Evolutionary conservation across 768 basidiomycete genomes (phyloP), one percentile per base, ranked within the genome.

Genomic region (Leccinum disarticulatum): DNA sequence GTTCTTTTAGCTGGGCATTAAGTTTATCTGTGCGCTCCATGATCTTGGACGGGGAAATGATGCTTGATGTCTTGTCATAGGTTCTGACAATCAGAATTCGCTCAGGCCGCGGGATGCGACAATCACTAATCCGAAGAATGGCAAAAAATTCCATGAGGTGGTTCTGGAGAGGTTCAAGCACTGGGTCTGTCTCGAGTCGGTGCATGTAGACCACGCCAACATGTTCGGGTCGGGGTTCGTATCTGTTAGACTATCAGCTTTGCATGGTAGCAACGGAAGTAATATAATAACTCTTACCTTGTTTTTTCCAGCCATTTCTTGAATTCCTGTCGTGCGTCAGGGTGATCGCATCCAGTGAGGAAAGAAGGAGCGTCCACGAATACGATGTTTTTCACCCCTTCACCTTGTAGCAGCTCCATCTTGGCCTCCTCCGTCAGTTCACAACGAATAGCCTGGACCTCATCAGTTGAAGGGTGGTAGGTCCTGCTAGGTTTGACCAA

Each of bases 331-430:
- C 30, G 35, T 9, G 66, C 54, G 51, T 67, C 55, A 4, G 38
- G 51, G 6, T 51, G 15, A 8, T 59, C 31, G 17, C 41, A 50
- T 25, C 22, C 66, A 1, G 67, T 68, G 48, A 56, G 52, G 33
- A 68, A 69, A 0, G 67, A 69, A 25, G 68, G 68, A 0, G 64
- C 61, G 33, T 70, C 68, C 4, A 68, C 49, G 25, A 70, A 64
- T 8, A 70, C 62, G 10, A 69, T 55, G 14, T 48, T 53, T 27
- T 55, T 55, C 7, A 62, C 6, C 1, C 56, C 61, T 3, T 54
- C 41, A 41, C n/a, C 64, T 6, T 41, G 19, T 7, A 38, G 25
- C 9, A 41, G n/a, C 1, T 50, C 56, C 3, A 0, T 31, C 53
- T 36, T 60, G 10, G 55, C 59, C 22, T 60, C 64, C 3, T 66